Evolutionary conservation across 2,329 filamentous ascomycete genomes (phyloP).

Genomic region (Nigrograna mackinnonii): DNA sequence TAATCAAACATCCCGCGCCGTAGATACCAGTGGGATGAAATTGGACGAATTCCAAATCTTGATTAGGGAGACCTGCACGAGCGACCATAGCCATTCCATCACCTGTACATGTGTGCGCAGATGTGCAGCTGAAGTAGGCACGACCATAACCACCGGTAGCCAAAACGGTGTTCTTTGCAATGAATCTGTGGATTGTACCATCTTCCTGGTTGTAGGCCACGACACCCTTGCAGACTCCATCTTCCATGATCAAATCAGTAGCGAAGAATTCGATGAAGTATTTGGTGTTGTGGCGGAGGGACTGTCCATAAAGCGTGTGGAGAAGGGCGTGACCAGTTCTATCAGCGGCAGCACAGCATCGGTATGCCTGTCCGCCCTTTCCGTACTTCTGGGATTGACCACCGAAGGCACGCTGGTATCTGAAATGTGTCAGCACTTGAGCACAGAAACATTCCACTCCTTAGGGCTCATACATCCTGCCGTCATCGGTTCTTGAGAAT

Average conservation of each 20-base stretch:
- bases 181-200: constrained; percentile 95
- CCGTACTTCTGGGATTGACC: constrained; percentile 94
- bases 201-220: constrained; percentile 99
- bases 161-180: constrained; percentile 93
- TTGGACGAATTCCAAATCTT: constrained; percentile 99
- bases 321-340: constrained; percentile 96
- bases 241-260: constrained; percentile 95
- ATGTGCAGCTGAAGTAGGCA: constrained; percentile 98
- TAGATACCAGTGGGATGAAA: constrained; percentile 99
- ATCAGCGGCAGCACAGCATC: constrained; percentile 94
- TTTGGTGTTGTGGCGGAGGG: constrained; percentile 95
- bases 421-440: constrained; percentile 34
- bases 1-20: constrained; percentile 93
- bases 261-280: constrained; percentile 99
- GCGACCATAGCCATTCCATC: constrained; percentile 99
- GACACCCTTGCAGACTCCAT: constrained; percentile 94
- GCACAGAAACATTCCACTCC: background rate
- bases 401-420: constrained; percentile 97
- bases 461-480: constrained; percentile 72
- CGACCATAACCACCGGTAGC: constrained; percentile 97
- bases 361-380: constrained; percentile 97
- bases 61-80: constrained; percentile 94
- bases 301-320: constrained; percentile 98
- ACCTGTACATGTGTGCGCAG: constrained; percentile 97
- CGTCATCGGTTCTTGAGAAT: constrained; percentile 94